Percentiles rank a stretch among this genome's conserved stretches.
Evolutionary conservation across 768 basidiomycete species (phyloP).

Genomic region (Rhodosporidiobolus sp.): DNA sequence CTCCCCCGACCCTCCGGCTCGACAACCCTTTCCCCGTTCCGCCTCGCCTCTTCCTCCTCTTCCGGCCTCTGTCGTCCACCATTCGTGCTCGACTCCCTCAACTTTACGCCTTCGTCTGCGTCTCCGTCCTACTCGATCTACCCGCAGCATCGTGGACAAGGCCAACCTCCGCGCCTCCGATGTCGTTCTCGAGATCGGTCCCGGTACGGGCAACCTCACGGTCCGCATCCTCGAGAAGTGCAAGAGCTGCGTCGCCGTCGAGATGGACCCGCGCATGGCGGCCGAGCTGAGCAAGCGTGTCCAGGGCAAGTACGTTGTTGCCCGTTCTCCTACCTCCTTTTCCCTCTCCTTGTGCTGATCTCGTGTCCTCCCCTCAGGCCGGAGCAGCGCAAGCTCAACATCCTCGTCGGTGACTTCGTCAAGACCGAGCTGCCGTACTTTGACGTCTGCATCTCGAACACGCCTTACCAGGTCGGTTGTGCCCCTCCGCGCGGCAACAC

Average conservation of each 20-base stretch:
- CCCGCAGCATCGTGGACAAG: constrained; percentile 52
- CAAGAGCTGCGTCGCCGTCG: constrained; percentile 87
- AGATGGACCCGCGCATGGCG: constrained; percentile 99
- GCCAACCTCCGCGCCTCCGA: constrained; percentile 90
- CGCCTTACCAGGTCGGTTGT: constrained; percentile 76
- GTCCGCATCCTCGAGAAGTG: constrained; percentile 89
- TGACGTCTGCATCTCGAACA: constrained; percentile 98
- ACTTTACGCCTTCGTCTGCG: neutral
- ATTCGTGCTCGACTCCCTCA: neutral
- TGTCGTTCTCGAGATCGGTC: constrained; percentile 93
- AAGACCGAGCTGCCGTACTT: constrained; percentile 98
- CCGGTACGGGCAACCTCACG: constrained; percentile 94
- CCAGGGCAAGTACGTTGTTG: constrained; percentile 84
- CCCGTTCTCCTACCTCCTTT: neutral
- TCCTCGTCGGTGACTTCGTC: constrained; percentile 95
- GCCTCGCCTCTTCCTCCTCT: neutral
- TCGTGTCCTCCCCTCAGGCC: constrained; percentile 58
- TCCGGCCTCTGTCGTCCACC: constrained; percentile 18
- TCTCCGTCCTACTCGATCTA: neutral
- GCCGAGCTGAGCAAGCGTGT: constrained; percentile 95
- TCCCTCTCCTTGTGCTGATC: neutral
- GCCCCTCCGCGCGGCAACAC: neutral
- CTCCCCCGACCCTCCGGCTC: no score
- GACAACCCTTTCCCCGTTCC: neutral
- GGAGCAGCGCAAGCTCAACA: constrained; percentile 88